Base-by-base conservation (phyloP, 176 grass and related monocot genomes). In the Zizania latifolia region DNA sequence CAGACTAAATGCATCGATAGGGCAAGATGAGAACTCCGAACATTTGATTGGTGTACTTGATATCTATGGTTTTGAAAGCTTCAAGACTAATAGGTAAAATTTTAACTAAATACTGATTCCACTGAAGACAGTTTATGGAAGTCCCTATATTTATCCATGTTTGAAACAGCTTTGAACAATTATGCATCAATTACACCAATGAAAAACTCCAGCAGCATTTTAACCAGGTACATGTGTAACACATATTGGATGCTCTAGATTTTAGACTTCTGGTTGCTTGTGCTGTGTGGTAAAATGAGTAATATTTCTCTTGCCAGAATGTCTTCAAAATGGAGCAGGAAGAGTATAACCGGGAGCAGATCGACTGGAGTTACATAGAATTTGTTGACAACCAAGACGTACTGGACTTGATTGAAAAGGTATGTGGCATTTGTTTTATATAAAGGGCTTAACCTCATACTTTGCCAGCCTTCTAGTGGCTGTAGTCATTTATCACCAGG, bases 41-140 rank as follows among this genome's bases (percentile, higher is more conserved):
- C 60, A 68, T 29, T 74, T 93, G 71, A 97, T 97, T 77, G 94
- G 94, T 33, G 90, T 97, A 32, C 90, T 97, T 82, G 94, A 97
- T 89, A 97, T 97, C 46, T 97, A 97, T 85, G 94, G 94, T 54
- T 97, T 97, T 62, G 94, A 97, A 86, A 97, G 94, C 75, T 97
- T 97, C 45, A 89, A 93, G 71, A 93, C 74, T 85, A 97, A 97
- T 30, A 97, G 94, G 94, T 97, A 86, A 86, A 34, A 72, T 78
- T 58, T 76, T 53, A 35, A 45, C 61, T 75, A 56, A 36, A 83
- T 57, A 29, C 27, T 66, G 58, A 65, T 48, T 79, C 22, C 29
- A 37, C 38, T 35, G 44, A 64, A 76, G 65, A 57, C 44, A 23
- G 29, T 80, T 84, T 76, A 71, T 50, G 34, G 27, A 75, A 29